These are phyloP conservation scores for Penicillium griseofulvum DNA, from an alignment of 2,329 filamentous ascomycete genomes.

Conservation along the genomic window DNA sequence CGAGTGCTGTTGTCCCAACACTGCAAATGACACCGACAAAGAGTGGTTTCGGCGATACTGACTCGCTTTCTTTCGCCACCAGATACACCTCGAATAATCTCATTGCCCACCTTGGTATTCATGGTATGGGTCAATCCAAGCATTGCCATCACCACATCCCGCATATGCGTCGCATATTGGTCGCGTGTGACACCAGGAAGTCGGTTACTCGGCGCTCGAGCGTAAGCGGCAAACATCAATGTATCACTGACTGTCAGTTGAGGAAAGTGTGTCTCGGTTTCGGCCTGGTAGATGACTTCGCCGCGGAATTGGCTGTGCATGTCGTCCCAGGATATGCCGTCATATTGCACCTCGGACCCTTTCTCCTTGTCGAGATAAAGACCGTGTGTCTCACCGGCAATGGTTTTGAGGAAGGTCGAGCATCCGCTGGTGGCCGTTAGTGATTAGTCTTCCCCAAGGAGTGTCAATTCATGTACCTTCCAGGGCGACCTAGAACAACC, in stretches of 20 bases:
- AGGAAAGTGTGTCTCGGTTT: conserved; percentile 79
- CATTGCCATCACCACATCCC: conserved; percentile 53
- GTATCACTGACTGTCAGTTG: conserved; percentile 74
- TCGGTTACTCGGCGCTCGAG: conserved; percentile 48
- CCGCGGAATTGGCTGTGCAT: conserved; percentile 78
- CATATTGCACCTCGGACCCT: conserved; percentile 75
- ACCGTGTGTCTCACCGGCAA: conserved; percentile 79
- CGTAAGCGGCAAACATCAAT: conserved; percentile 69
- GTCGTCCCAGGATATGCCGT: conserved; percentile 61
- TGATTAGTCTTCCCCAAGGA: not conserved
- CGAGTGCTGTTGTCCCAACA: conserved; percentile 50
- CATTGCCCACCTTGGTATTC: conserved; percentile 48
- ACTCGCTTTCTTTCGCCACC: conserved; percentile 61
- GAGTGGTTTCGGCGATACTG: conserved; percentile 54
- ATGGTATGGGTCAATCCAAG: conserved; percentile 56
- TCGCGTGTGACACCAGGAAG: conserved; percentile 42
- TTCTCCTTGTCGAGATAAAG: conserved; percentile 71
- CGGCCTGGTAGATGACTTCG: conserved; percentile 81
- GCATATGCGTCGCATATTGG: conserved; percentile 48
- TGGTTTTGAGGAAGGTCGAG: conserved; percentile 79
- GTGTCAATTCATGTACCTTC: conserved; percentile 31
- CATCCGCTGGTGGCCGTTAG: conserved; percentile 49
- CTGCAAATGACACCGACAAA: conserved; percentile 47
- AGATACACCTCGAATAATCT: conserved; percentile 59
- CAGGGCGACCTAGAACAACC: conserved; percentile 52